Evolutionary conservation across 257 asterid species (phyloP).

Genomic region (Fraxinus pennsylvanica): DNA sequence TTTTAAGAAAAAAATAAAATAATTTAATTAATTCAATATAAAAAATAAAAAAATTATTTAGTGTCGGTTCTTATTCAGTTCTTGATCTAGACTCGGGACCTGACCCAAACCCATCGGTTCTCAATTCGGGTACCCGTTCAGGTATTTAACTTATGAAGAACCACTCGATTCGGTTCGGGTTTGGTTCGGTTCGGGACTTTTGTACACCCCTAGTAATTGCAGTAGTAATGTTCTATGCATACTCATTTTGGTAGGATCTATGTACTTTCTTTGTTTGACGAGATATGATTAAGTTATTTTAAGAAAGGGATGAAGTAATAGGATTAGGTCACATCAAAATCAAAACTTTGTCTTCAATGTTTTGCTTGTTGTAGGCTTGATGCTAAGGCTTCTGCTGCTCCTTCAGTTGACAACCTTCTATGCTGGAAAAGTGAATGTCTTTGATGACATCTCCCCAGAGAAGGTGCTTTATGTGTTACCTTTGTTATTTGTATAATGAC

Average conservation of each 20-base stretch:
- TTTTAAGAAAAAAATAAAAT: too few relatives aligned
- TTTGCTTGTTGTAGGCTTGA: constrained; percentile 39
- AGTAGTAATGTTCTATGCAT: neutral
- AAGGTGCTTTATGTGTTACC: constrained; percentile 43
- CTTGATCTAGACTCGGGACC: too few relatives aligned
- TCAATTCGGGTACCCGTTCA: too few relatives aligned
- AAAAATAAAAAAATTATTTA: too few relatives aligned
- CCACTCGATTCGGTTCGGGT: too few relatives aligned
- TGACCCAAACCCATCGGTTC: too few relatives aligned
- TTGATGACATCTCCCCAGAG: constrained; percentile 73
- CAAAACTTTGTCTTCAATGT: constrained; percentile 3
- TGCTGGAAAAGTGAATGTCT: constrained; percentile 69
- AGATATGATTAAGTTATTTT: neutral
- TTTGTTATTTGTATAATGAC: neutral
- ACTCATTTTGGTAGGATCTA: neutral
- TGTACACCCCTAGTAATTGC: too few relatives aligned
- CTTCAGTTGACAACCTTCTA: constrained; percentile 77
- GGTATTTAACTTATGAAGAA: too few relatives aligned
- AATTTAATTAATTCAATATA: too few relatives aligned
- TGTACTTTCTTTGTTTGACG: neutral
- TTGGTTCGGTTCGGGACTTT: too few relatives aligned
- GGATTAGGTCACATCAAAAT: neutral
- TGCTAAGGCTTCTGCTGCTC: constrained; percentile 38
- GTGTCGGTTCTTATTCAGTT: too few relatives aligned
- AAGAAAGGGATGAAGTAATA: neutral